Conservation (phyloP, 163 green algal genomes). For the Volvox carteri region DNA sequence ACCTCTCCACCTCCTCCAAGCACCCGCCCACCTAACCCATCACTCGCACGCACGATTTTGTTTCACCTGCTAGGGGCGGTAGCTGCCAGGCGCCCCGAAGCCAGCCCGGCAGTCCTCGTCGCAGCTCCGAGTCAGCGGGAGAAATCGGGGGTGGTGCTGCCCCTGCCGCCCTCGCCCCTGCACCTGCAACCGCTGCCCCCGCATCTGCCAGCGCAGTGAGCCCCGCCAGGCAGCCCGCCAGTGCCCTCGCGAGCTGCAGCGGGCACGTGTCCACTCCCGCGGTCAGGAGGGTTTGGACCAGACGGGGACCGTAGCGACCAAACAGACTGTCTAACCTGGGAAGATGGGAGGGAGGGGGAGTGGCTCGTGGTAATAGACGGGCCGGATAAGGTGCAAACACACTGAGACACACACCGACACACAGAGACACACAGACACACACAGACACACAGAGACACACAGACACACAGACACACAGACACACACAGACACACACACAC, state of each 20-base stretch:
- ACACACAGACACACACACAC: neutral
- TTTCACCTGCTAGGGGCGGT: constrained; percentile 60
- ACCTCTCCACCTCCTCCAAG: no score
- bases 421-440: no score
- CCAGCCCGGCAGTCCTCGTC: constrained; percentile 49
- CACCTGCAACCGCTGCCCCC: neutral
- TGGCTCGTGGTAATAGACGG: neutral
- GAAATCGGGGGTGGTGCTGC: neutral
- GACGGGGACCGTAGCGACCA: constrained; percentile 22
- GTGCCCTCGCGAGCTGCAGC: constrained; percentile 60
- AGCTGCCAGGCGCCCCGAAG: constrained; percentile 48
- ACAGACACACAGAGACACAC: neutral
- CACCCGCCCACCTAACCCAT: no score
- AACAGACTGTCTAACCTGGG: constrained; percentile 59
- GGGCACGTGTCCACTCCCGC: constrained; percentile 61
- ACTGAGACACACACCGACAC: no score
- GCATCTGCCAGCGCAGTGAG: constrained; percentile 4
- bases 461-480: neutral
- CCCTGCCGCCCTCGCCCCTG: neutral
- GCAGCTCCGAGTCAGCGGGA: neutral
- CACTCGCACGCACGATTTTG: no score
- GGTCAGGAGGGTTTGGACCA: constrained; percentile 57
- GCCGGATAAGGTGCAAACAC: neutral
- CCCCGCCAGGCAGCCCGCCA: constrained; percentile 60
- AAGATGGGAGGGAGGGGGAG: neutral